Evolutionary conservation across 2,329 filamentous ascomycete species (phyloP).

Genomic region (Diaporthe ilicicola): DNA sequence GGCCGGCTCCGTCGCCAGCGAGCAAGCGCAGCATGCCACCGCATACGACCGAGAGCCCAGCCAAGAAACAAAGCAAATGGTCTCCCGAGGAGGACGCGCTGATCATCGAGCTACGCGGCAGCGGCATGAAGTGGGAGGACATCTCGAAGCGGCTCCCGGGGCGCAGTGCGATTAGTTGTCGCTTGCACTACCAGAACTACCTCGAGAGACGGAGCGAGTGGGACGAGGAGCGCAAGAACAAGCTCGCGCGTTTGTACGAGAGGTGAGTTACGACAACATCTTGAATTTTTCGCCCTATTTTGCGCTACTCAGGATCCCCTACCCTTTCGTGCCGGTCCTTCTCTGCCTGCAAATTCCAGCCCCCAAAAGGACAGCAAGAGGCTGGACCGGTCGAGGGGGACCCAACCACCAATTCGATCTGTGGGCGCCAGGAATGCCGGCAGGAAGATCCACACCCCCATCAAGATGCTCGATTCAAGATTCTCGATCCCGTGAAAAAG

Average conservation of each 20-base stretch:
- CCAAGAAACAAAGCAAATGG: slow-evolving; percentile 98
- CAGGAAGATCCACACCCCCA: slow-evolving; percentile 27
- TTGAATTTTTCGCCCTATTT: slow-evolving; percentile 26
- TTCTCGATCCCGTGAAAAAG: slow-evolving; percentile 18
- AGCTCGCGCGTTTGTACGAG: slow-evolving; percentile 92
- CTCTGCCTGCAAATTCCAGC: neutral
- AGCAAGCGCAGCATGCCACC: slow-evolving; percentile 62
- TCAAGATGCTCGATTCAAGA: slow-evolving; percentile 22
- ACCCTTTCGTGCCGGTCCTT: neutral
- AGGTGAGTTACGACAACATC: slow-evolving; percentile 67
- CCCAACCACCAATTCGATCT: slow-evolving; percentile 7
- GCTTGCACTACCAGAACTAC: slow-evolving; percentile 97
- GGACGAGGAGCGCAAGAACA: slow-evolving; percentile 98
- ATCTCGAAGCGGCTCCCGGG: slow-evolving; percentile 92
- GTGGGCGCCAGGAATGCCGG: slow-evolving; percentile 17
- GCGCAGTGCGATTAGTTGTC: slow-evolving; percentile 91
- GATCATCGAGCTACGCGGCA: slow-evolving; percentile 89
- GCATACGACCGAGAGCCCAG: slow-evolving; percentile 71
- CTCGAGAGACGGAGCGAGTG: slow-evolving; percentile 91
- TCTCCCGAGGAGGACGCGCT: slow-evolving; percentile 91
- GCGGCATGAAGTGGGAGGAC: slow-evolving; percentile 98
- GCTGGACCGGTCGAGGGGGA: slow-evolving; percentile 17
- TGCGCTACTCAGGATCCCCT: neutral
- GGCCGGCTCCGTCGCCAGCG: slow-evolving; percentile 32
- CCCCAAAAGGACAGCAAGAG: slow-evolving; percentile 6